Evolutionary conservation across 2,329 filamentous ascomycete genomes (phyloP).

Genomic region (Xylariales sp.): DNA sequence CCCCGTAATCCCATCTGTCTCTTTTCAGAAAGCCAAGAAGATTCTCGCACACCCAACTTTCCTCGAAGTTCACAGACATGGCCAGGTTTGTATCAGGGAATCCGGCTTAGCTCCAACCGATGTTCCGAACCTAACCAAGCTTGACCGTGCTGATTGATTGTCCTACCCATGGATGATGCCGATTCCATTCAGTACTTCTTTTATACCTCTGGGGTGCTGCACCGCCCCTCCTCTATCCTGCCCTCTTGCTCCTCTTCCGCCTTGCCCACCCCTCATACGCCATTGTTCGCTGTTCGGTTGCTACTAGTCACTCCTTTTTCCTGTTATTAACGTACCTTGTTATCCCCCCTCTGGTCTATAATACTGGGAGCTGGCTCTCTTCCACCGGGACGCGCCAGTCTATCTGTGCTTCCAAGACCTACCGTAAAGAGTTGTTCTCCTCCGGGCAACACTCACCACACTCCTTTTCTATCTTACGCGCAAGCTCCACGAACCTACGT

Average conservation of each 20-base stretch:
- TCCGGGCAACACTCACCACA: conserved; percentile 38
- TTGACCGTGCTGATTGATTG: conserved; percentile 36
- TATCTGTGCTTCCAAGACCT: conserved; percentile 28
- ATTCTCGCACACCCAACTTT: conserved; percentile 29
- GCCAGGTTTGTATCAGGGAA: conserved; percentile 41
- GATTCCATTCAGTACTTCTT: conserved; percentile 41
- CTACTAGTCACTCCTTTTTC: conserved; percentile 49
- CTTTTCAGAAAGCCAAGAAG: conserved; percentile 33
- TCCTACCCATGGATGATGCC: conserved; percentile 33
- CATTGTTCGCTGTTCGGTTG: conserved; percentile 28
- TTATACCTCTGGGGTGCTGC: conserved; percentile 49
- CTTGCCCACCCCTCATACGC: conserved; percentile 39
- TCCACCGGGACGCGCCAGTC: conserved; percentile 34
- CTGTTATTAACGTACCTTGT: conserved; percentile 29
- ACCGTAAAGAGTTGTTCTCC: conserved; percentile 38
- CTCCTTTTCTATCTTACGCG: conserved; percentile 25
- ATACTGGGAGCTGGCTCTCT: conserved; percentile 55
- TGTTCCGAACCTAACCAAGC: conserved; percentile 43
- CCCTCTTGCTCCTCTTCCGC: conserved; percentile 36
- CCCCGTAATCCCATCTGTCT: conserved; percentile 26
- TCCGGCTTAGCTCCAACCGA: conserved; percentile 48
- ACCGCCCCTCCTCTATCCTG: conserved; percentile 40
- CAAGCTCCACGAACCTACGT: conserved; percentile 1
- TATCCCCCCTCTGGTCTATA: conserved; percentile 39
- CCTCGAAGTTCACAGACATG: conserved; percentile 26